Evolutionary conservation across 2,329 filamentous ascomycete genomes (phyloP).

Genomic region (Trichoderma sp.): DNA sequence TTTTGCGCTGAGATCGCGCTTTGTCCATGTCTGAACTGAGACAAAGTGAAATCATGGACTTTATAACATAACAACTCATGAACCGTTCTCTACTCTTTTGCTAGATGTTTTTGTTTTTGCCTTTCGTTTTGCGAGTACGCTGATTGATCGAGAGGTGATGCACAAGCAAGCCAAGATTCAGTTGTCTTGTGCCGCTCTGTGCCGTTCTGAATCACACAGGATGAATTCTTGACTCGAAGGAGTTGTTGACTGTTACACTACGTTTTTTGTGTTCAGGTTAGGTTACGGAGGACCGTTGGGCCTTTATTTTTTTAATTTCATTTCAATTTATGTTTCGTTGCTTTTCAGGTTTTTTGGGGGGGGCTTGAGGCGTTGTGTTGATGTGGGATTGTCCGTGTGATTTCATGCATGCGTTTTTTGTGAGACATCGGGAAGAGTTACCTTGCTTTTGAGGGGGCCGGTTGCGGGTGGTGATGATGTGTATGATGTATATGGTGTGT

Average conservation of each 20-base stretch:
- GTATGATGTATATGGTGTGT: neutral
- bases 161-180: neutral
- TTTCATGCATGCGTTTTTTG: neutral
- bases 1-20: neutral
- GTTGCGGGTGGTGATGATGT: neutral
- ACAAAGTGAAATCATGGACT: conserved; percentile 14
- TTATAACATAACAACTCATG: neutral
- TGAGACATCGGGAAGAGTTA: neutral
- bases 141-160: neutral
- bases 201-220: neutral
- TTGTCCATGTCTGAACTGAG: neutral
- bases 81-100: neutral
- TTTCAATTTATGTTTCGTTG: too few relatives aligned
- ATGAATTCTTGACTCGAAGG: neutral
- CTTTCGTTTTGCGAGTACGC: neutral
- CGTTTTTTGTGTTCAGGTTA: neutral
- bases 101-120: neutral
- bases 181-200: neutral
- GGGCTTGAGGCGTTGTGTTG: too few relatives aligned
- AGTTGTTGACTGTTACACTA: neutral
- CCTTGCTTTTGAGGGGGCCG: neutral
- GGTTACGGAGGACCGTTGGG: neutral
- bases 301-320: neutral
- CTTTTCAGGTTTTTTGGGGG: neutral
- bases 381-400: neutral